Evolutionary conservation across 2,329 filamentous ascomycete genomes (phyloP).

Genomic region (Cadophora sp.): DNA sequence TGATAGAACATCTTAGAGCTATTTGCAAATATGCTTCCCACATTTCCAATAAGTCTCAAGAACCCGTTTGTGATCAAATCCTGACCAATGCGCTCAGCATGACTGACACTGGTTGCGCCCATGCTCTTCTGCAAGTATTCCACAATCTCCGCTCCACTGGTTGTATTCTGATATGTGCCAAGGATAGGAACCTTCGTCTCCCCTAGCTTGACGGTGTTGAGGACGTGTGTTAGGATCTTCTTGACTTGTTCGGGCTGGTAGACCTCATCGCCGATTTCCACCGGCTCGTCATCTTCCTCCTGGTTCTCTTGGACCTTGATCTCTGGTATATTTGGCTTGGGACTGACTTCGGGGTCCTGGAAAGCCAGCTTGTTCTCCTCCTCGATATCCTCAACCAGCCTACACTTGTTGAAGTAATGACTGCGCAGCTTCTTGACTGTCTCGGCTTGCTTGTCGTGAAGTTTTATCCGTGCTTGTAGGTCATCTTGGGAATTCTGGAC

Average conservation of each 20-base stretch:
- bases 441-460: conserved; percentile 91
- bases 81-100: conserved; percentile 93
- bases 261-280: conserved; percentile 89
- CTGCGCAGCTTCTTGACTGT: conserved; percentile 90
- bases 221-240: conserved; percentile 85
- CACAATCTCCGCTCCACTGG: conserved; percentile 89
- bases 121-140: conserved; percentile 93
- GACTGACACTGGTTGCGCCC: conserved; percentile 82
- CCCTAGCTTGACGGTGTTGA: conserved; percentile 83
- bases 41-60: conserved; percentile 88
- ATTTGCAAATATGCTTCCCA: conserved; percentile 95
- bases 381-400: conserved; percentile 92
- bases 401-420: conserved; percentile 99
- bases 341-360: conserved; percentile 80
- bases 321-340: conserved; percentile 73
- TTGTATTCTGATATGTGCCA: conserved; percentile 93
- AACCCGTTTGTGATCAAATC: conserved; percentile 88
- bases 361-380: conserved; percentile 99
- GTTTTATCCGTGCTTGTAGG: conserved; percentile 87
- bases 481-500: conserved; percentile 96
- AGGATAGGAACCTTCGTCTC: conserved; percentile 96
- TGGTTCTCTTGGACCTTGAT: conserved; percentile 83
- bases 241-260: conserved; percentile 89
- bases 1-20: conserved; percentile 98
- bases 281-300: conserved; percentile 77